A percentile compares a stretch with the other conserved stretches of the same genome.
Conservation (phyloP, 768 basidiomycete genomes). For the Mycena maculata region DNA sequence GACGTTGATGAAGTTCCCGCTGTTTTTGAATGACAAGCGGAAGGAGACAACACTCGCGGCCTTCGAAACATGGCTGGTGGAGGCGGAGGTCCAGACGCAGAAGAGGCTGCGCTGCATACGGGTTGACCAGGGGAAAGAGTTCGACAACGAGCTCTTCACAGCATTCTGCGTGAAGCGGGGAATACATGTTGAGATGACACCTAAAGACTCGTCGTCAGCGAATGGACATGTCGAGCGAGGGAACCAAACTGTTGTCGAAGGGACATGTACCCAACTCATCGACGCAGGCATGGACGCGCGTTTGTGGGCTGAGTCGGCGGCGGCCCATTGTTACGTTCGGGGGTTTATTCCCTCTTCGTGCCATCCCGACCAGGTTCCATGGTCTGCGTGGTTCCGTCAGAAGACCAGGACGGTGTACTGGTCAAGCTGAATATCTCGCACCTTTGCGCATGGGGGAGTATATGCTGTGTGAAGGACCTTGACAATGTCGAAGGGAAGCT, state of each 20-base stretch:
- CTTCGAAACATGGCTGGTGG: not conserved
- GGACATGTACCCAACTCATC: conserved; percentile 17
- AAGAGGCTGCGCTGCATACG: not conserved
- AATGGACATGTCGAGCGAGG: conserved; percentile 37
- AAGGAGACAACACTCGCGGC: not conserved
- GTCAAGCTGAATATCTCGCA: conserved; percentile 2
- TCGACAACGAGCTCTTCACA: not conserved
- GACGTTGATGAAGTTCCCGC: not conserved
- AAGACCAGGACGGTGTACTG: not conserved
- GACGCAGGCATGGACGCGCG: not conserved
- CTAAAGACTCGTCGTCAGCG: conserved; percentile 3
- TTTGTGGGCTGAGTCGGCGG: conserved; percentile 3
- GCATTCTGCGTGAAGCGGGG: not conserved
- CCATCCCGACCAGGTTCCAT: conserved; percentile 14
- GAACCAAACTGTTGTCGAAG: conserved; percentile 37
- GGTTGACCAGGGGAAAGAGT: not conserved
- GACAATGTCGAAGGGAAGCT: conserved; percentile 28
- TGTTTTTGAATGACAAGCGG: not conserved
- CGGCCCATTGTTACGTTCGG: conserved; percentile 34
- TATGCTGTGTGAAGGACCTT: conserved; percentile 17
- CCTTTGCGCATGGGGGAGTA: not conserved
- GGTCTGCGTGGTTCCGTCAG: conserved; percentile 19
- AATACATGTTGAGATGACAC: not conserved
- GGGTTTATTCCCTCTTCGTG: conserved; percentile 38
- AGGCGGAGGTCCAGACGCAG: too few relatives aligned